phyloP scores from a whole-genome alignment of 495 filamentous ascomycete species.

The Darksidea phi region DNA sequence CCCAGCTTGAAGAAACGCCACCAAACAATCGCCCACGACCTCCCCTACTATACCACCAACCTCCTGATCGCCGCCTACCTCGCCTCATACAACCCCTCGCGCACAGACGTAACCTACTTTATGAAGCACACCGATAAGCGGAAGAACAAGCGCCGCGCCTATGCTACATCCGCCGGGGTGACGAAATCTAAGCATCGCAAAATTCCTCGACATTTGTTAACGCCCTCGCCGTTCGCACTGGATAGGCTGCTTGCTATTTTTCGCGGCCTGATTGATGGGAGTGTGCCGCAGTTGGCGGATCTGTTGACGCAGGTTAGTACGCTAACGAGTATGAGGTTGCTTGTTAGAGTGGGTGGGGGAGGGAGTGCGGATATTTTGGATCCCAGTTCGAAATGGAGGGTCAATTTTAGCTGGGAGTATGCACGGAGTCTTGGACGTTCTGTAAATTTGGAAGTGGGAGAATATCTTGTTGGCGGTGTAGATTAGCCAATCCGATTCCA shows the following conservation, averaged over 20 bases:
- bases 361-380: conserved; percentile 58
- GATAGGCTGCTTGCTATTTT: conserved; percentile 89
- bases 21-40: conserved; percentile 36
- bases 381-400: conserved; percentile 66
- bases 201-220: conserved; percentile 67
- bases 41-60: conserved; percentile 79
- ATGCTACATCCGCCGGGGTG: conserved; percentile 7
- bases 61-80: conserved; percentile 87
- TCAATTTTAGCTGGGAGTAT: conserved; percentile 74
- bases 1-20: conserved; percentile 13
- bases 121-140: conserved; percentile 69
- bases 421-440: conserved; percentile 62
- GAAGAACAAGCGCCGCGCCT: conserved; percentile 45
- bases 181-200: conserved; percentile 43
- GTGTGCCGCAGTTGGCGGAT: conserved; percentile 54
- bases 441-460: conserved; percentile 69
- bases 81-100: conserved; percentile 80
- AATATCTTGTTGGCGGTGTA: conserved; percentile 59
- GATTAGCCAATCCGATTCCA: conserved; percentile 8
- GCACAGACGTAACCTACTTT: conserved; percentile 78
- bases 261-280: conserved; percentile 70
- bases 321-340: conserved; percentile 70
- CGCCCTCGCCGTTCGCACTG: conserved; percentile 77
- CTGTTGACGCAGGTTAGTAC: conserved; percentile 64
- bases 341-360: conserved; percentile 59